Evolutionary conservation across 1,284 basidiomycete species (phyloP), one percentile per base, ranked within the genome.

Genomic region (Sporisorium reilianum): DNA sequence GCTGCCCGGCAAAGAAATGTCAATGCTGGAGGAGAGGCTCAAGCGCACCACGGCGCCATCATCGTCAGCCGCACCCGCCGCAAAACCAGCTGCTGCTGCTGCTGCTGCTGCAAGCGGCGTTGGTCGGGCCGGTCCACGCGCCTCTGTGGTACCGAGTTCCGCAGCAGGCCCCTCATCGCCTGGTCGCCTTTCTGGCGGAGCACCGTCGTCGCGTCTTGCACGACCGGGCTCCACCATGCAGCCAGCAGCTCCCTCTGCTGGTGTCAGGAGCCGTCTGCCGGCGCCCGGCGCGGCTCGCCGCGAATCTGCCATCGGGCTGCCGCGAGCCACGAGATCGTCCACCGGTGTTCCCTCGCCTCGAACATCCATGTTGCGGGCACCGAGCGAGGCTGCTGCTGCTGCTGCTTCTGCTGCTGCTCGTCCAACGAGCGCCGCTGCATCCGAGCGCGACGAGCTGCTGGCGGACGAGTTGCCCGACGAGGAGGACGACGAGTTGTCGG

Each of bases 21-120:
- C 93, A 16, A 92, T 96, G 80, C 88, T 97, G 28, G 94, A 96
- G 84, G 95, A 96, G 83, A 89, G 94, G 18, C 86, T 97, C 22
- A 91, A 93, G 71, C 90, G 94, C 42, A 90, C 94, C 9, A 87
- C 90, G 22, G 73, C 61, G 12, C 70, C 78, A 4, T 57, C 67
- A 10, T 42, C 54, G n/a, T 53, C 56, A 14, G 42, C 7, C 22
- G 55, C 55, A 10, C 9, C 57, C 5, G 20, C 67, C 5, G 57
- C 56, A 14, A 56, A 16, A 9, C 7, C 45, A n/a, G 26, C 28
- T 4, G 54, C 56, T 42, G 42, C 63, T 4, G 59, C 55, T 3
- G 55, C 45, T 25, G 50, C 55, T 2, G 30, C 52, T 26, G n/a
- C n/a, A n/a, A n/a, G n/a, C n/a, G n/a, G n/a, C n/a, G n/a, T n/a